Percentiles rank a stretch among this genome's conserved stretches.
These are phyloP conservation scores for Hanseniaspora valbyensis DNA, from an alignment of 805 yeast genomes.

Conservation along the genomic window DNA sequence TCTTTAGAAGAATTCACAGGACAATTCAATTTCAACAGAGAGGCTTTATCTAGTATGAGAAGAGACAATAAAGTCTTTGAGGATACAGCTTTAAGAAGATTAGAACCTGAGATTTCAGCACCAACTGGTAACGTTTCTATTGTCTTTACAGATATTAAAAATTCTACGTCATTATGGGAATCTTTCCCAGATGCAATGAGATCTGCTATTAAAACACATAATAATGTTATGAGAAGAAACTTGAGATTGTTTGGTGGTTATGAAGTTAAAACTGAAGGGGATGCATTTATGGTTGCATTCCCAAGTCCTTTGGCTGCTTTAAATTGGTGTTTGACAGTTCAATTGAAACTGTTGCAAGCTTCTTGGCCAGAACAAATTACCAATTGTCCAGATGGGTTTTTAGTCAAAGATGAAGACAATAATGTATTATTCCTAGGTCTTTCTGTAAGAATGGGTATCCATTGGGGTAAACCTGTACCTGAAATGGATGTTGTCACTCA, in stretches of 20 bases:
- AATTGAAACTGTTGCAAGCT: conserved; percentile 64
- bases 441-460: conserved; percentile 95
- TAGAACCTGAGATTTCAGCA: conserved; percentile 85
- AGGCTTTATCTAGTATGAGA: conserved; percentile 33
- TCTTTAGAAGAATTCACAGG: conserved; percentile 18
- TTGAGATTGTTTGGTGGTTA: conserved; percentile 89
- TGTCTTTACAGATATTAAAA: conserved; percentile 95
- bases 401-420: conserved; percentile 51
- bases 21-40: conserved; percentile 29
- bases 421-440: conserved; percentile 69
- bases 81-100: conserved; percentile 68
- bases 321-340: conserved; percentile 90
- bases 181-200: conserved; percentile 87
- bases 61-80: conserved; percentile 39
- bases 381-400: conserved; percentile 72
- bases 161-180: conserved; percentile 91
- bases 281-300: conserved; percentile 95
- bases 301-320: conserved; percentile 85
- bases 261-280: conserved; percentile 98
- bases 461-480: conserved; percentile 96
- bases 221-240: conserved; percentile 86
- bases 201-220: conserved; percentile 90
- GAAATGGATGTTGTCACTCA: conserved; percentile 89
- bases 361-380: conserved; percentile 95
- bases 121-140: conserved; percentile 91